Conservation (phyloP, 805 yeast genomes). For the Candida patagonica region DNA sequence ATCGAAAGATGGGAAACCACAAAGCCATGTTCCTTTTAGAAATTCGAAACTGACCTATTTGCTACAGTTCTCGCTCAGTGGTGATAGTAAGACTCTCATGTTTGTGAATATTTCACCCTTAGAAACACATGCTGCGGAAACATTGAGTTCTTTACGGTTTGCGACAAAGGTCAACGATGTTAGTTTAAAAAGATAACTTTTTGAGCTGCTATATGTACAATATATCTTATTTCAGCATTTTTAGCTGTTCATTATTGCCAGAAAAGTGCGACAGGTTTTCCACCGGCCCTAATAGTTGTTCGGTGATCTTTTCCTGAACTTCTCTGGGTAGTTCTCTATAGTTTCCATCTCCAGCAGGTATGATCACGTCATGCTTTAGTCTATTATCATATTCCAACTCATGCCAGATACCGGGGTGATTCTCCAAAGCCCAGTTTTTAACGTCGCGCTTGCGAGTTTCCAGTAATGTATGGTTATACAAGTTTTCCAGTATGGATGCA, state of each 20-base stretch:
- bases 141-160: conserved; percentile 76
- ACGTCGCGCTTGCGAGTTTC: conserved; percentile 30
- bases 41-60: conserved; percentile 72
- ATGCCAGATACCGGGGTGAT: conserved; percentile 32
- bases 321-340: conserved; percentile 4
- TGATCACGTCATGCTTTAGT: conserved; percentile 17
- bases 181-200: conserved; percentile 9
- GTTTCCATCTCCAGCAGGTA: conserved; percentile 4
- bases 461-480: conserved; percentile 38
- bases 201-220: neutral
- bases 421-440: conserved; percentile 32
- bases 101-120: conserved; percentile 80
- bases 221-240: neutral
- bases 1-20: conserved; percentile 18
- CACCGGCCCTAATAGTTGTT: neutral
- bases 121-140: conserved; percentile 55
- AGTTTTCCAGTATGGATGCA: conserved; percentile 21
- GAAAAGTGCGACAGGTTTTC: neutral
- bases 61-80: conserved; percentile 74
- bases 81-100: conserved; percentile 85
- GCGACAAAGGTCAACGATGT: conserved; percentile 48
- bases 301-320: neutral
- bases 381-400: conserved; percentile 26
- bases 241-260: neutral
- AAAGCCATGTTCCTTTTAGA: conserved; percentile 54